Conservation (phyloP, 2,329 filamentous ascomycete genomes). For the Pseudogymnoascus sp. region DNA sequence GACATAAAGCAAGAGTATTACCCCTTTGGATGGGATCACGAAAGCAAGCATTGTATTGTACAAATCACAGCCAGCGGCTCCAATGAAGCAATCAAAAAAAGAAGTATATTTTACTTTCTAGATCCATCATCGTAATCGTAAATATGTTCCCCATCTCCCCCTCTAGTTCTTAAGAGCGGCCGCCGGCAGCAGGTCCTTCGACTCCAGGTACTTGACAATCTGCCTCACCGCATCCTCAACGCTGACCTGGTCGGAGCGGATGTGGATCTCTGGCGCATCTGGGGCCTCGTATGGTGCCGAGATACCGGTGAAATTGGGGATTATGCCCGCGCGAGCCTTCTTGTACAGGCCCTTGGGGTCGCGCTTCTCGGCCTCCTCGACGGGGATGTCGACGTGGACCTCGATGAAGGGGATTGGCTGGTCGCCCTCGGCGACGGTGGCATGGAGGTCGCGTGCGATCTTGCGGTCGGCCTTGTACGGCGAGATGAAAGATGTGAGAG, state of each 20-base stretch:
- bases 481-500: slow-evolving; percentile 94
- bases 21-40: slow-evolving; percentile 4
- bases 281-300: slow-evolving; percentile 93
- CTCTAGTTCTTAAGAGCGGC: slow-evolving; percentile 17
- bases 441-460: slow-evolving; percentile 74
- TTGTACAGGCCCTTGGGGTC: slow-evolving; percentile 98
- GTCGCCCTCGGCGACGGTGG: slow-evolving; percentile 48
- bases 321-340: slow-evolving; percentile 87
- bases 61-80: not conserved
- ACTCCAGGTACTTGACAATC: slow-evolving; percentile 73
- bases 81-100: not conserved
- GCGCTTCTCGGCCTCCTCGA: slow-evolving; percentile 87
- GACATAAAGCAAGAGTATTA: not conserved
- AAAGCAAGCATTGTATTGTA: slow-evolving; percentile 4
- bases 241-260: slow-evolving; percentile 71
- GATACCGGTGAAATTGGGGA: slow-evolving; percentile 96
- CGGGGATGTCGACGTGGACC: slow-evolving; percentile 84
- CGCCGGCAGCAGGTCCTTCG: slow-evolving; percentile 52
- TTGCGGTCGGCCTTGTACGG: slow-evolving; percentile 84
- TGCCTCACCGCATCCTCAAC: slow-evolving; percentile 83
- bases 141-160: not conserved
- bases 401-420: slow-evolving; percentile 78
- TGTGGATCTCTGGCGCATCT: slow-evolving; percentile 74
- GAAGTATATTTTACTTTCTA: not conserved
- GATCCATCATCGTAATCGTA: slow-evolving; percentile 4